These are phyloP conservation scores for Cercospora janseana DNA, from an alignment of 2,329 filamentous ascomycete genomes.

Conservation along the genomic window DNA sequence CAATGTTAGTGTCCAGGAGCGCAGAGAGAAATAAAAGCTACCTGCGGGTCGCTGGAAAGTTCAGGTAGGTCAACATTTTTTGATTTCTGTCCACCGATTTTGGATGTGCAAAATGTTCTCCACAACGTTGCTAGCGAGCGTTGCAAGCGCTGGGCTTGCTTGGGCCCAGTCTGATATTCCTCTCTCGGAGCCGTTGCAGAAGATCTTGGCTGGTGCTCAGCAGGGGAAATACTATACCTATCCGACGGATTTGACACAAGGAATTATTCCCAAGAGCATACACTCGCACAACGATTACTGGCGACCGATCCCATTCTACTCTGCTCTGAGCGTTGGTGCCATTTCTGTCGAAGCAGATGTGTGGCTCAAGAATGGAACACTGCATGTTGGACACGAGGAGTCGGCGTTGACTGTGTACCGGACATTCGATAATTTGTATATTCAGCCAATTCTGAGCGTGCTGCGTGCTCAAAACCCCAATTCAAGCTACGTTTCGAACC, in stretches of 20 bases:
- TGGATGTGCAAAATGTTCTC: conserved; percentile 15
- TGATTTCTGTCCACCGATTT: not conserved
- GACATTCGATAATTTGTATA: conserved; percentile 58
- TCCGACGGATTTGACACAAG: conserved; percentile 61
- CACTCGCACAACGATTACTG: conserved; percentile 63
- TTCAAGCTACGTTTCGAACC: conserved; percentile 47
- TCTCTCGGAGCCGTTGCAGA: conserved; percentile 52
- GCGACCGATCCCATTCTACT: conserved; percentile 49
- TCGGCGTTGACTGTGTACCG: conserved; percentile 52
- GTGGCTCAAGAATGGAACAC: conserved; percentile 56
- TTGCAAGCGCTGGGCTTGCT: conserved; percentile 17
- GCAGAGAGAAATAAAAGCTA: not conserved
- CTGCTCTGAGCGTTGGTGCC: conserved; percentile 57
- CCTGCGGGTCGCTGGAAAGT: not conserved
- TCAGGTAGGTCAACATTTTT: not conserved
- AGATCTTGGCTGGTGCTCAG: conserved; percentile 56
- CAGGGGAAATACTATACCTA: conserved; percentile 55
- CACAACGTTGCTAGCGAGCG: conserved; percentile 13
- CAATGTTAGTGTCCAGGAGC: not conserved
- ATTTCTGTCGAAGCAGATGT: conserved; percentile 59
- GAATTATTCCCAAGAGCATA: conserved; percentile 56
- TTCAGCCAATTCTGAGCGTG: conserved; percentile 58
- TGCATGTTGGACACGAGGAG: conserved; percentile 58
- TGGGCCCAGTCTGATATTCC: conserved; percentile 38
- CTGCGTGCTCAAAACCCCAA: conserved; percentile 57